Conservation (phyloP, 1,284 basidiomycete genomes). For the Microbotryum violaceum region DNA sequence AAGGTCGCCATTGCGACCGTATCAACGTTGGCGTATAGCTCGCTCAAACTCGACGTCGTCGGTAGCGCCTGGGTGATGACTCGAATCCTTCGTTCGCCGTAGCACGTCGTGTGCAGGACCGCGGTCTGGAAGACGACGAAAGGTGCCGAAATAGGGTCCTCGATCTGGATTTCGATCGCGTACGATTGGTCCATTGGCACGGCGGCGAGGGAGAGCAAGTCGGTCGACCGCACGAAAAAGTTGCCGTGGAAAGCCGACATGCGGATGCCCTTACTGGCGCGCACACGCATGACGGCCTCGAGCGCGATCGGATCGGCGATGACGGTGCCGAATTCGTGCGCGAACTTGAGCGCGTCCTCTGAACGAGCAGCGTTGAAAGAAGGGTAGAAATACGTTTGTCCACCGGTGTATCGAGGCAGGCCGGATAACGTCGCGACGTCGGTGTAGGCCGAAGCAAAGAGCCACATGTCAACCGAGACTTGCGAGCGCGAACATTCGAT, state of each 20-base stretch:
- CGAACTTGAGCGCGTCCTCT: conserved; percentile 96
- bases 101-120: conserved; percentile 91
- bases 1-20: conserved; percentile 84
- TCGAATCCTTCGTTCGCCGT: conserved; percentile 89
- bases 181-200: conserved; percentile 97
- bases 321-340: conserved; percentile 91
- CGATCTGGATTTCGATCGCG: conserved; percentile 92
- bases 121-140: conserved; percentile 96
- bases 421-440: conserved; percentile 89
- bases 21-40: conserved; percentile 91
- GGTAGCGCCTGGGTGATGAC: conserved; percentile 90
- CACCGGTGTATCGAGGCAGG: conserved; percentile 94
- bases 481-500: conserved; percentile 97
- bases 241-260: conserved; percentile 99
- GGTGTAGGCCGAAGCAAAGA: conserved; percentile 87
- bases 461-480: conserved; percentile 98
- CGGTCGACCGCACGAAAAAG: conserved; percentile 97
- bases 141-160: conserved; percentile 85
- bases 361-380: conserved; percentile 90
- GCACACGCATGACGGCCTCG: conserved; percentile 95
- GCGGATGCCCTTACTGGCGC: conserved; percentile 87
- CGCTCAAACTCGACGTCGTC: conserved; percentile 84
- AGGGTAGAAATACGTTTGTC: conserved; percentile 97
- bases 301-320: conserved; percentile 90
- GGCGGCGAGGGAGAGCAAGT: conserved; percentile 90